A percentile compares a stretch with the other conserved stretches of the same genome.
phyloP scores from a whole-genome alignment of 192 early-diverging fungal species.

The Coemansia sp. region DNA sequence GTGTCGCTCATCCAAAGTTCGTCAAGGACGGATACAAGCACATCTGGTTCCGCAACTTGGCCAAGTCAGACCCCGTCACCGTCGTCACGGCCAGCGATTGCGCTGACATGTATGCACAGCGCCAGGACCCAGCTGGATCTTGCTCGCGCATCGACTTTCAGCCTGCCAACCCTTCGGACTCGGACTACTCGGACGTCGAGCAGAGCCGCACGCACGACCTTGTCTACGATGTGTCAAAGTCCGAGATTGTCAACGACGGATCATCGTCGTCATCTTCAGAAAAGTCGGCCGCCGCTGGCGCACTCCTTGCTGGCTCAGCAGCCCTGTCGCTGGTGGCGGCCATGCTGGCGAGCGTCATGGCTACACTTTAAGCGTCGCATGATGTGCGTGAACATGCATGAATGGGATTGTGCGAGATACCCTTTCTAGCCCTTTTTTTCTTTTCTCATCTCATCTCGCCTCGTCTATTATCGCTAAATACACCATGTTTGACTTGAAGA shows the following conservation, averaged over 20 bases:
- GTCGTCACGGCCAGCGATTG: conserved; percentile 55
- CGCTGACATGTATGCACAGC: conserved; percentile 45
- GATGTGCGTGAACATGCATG: background rate
- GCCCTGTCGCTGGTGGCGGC: background rate
- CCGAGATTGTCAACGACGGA: conserved; percentile 25
- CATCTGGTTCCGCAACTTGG: conserved; percentile 72
- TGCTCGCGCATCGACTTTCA: conserved; percentile 42
- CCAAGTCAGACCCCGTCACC: conserved; percentile 54
- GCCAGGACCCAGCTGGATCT: conserved; percentile 20
- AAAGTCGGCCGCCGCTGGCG: background rate
- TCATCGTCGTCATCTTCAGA: background rate
- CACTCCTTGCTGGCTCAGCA: background rate
- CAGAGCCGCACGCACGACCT: conserved; percentile 42
- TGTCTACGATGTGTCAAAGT: conserved; percentile 44
- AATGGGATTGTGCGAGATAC: background rate
- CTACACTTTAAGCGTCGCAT: background rate
- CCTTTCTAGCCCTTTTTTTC: background rate
- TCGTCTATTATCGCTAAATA: background rate
- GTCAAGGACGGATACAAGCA: conserved; percentile 52
- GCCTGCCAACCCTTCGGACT: conserved; percentile 33
- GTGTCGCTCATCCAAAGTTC: conserved; percentile 59
- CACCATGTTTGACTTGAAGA: conserved; percentile 70
- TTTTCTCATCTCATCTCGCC: background rate
- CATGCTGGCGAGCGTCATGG: background rate
- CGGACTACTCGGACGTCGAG: conserved; percentile 36